Percentiles rank a stretch among this genome's conserved stretches.
Evolutionary conservation across 768 basidiomycete genomes (phyloP).

Genomic region (Mycena sanguinolenta): DNA sequence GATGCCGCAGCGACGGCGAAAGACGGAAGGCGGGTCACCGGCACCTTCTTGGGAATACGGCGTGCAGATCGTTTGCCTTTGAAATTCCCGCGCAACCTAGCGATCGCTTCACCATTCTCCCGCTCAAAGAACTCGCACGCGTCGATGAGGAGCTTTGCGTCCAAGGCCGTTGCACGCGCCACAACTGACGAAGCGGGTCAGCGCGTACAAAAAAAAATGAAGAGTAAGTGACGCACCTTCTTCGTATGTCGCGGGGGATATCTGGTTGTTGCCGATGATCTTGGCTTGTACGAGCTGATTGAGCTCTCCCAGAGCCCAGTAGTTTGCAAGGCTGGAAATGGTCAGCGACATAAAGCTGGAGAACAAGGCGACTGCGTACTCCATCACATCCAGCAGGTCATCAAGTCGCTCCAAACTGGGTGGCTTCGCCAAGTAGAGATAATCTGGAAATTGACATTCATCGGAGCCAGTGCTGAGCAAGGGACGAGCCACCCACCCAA

Average conservation of each 20-base stretch:
- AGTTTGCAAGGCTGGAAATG: conserved; percentile 29
- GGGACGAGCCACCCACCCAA: conserved; percentile 20
- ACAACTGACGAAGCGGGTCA: conserved; percentile 18
- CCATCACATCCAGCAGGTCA: conserved; percentile 36
- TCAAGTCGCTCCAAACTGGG: conserved; percentile 33
- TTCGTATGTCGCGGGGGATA: conserved; percentile 37
- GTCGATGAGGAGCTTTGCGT: conserved; percentile 34
- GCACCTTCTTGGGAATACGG: conserved; percentile 33
- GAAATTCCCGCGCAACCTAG: conserved; percentile 27
- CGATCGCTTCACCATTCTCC: conserved; percentile 37
- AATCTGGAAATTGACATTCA: conserved; percentile 19
- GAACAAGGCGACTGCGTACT: conserved; percentile 13
- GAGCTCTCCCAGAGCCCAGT: conserved; percentile 37
- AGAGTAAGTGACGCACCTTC: conserved; percentile 12
- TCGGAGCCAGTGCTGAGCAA: neutral
- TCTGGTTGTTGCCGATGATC: conserved; percentile 37
- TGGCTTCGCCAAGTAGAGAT: conserved; percentile 30
- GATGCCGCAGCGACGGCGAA: conserved; percentile 1
- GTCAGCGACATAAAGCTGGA: neutral
- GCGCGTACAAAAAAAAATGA: neutral
- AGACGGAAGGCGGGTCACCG: neutral
- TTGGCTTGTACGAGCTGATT: conserved; percentile 36
- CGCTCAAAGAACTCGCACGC: conserved; percentile 37
- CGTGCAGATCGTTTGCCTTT: conserved; percentile 26
- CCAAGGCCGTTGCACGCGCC: conserved; percentile 34